Evolutionary conservation across 768 basidiomycete genomes (phyloP).

Genomic region (Pseudohyphozyma bogoriensis): DNA sequence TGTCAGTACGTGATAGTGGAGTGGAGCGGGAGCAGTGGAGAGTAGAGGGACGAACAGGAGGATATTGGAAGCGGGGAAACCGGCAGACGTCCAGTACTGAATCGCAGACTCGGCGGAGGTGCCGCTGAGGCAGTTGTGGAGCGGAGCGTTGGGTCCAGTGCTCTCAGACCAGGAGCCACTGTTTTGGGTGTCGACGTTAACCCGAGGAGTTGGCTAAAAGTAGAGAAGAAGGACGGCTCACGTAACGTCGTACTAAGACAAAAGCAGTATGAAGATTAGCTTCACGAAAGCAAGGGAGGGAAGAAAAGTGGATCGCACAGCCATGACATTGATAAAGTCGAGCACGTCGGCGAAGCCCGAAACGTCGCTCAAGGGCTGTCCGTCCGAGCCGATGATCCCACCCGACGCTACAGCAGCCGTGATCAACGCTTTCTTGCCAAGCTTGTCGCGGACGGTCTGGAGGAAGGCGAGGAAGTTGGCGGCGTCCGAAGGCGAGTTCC

Average conservation of each 20-base stretch:
- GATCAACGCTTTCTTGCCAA: constrained; percentile 58
- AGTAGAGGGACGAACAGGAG: constrained; percentile 62
- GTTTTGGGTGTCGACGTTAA: constrained; percentile 44
- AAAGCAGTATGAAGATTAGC: constrained; percentile 56
- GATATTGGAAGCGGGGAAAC: constrained; percentile 62
- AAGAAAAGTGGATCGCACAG: background rate
- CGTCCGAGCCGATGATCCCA: background rate
- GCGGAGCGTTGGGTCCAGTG: constrained; percentile 83
- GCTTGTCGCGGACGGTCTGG: constrained; percentile 48
- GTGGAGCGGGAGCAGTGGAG: background rate
- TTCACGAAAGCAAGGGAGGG: background rate
- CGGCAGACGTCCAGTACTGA: constrained; percentile 62
- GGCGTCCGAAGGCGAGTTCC: constrained; percentile 50
- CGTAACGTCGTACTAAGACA: constrained; percentile 65
- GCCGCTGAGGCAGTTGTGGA: constrained; percentile 63
- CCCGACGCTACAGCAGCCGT: constrained; percentile 35
- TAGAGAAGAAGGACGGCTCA: constrained; percentile 45
- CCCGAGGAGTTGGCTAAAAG: constrained; percentile 84
- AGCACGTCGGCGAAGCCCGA: background rate
- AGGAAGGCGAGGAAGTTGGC: constrained; percentile 71
- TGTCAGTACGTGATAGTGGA: background rate
- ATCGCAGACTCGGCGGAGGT: constrained; percentile 63
- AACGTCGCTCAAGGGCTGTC: background rate
- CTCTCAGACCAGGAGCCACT: constrained; percentile 39
- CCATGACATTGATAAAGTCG: background rate